These are phyloP conservation scores for Vicia sativa DNA, from an alignment of 306 rosid genomes.

Conservation along the genomic window DNA sequence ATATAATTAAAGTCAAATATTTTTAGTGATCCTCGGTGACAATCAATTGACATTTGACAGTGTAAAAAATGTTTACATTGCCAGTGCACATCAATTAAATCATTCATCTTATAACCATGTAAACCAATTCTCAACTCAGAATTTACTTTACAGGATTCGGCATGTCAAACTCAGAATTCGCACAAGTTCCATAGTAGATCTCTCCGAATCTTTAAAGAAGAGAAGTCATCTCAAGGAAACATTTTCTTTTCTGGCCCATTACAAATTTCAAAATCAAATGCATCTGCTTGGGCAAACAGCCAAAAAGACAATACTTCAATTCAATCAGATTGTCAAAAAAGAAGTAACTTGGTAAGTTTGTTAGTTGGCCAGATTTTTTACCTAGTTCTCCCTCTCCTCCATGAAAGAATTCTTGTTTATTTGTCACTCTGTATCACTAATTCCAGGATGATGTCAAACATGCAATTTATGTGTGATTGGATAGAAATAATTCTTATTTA, in stretches of 20 bases:
- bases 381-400: too few relatives aligned
- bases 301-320: slow-evolving; percentile 64
- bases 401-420: too few relatives aligned
- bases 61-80: too few relatives aligned
- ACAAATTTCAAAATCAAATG: slow-evolving; percentile 86
- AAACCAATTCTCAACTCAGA: slow-evolving; percentile 30
- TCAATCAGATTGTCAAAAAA: slow-evolving; percentile 73
- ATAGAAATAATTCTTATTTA: slow-evolving; percentile 21
- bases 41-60: too few relatives aligned
- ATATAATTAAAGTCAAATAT: too few relatives aligned
- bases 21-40: too few relatives aligned
- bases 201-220: slow-evolving; percentile 51
- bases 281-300: slow-evolving; percentile 92
- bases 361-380: slow-evolving; percentile 28
- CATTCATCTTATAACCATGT: neutral
- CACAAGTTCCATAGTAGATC: slow-evolving; percentile 50
- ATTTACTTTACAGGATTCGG: slow-evolving; percentile 58
- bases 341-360: slow-evolving; percentile 62
- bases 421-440: too few relatives aligned
- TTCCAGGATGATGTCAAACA: neutral
- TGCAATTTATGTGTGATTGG: slow-evolving; percentile 10
- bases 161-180: slow-evolving; percentile 48
- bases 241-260: slow-evolving; percentile 87
- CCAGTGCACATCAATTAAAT: too few relatives aligned
- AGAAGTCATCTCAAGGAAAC: slow-evolving; percentile 84